phyloP scores from a whole-genome alignment of 1,284 basidiomycete genomes.

The Gymnopus androsaceus region DNA sequence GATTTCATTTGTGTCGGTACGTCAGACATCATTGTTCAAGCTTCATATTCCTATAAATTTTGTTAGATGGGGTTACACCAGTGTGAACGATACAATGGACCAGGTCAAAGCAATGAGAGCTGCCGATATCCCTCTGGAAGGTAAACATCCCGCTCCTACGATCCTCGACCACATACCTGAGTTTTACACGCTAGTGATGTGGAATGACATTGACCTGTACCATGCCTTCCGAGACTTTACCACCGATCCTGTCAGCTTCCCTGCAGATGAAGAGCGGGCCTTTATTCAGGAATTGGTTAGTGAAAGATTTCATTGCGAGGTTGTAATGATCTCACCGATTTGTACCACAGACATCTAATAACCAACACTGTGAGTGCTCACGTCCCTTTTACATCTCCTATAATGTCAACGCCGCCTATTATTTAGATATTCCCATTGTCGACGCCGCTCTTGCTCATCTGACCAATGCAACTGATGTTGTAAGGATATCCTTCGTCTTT shows the following conservation, averaged over 20 bases:
- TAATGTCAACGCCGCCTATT: no score
- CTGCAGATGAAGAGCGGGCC: slow-evolving; percentile 54
- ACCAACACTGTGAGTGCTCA: slow-evolving; percentile 40
- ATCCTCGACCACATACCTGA: slow-evolving; percentile 12
- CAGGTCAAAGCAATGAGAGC: slow-evolving; percentile 62
- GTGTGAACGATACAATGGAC: slow-evolving; percentile 47
- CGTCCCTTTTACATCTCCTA: no score
- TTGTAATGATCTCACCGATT: neutral
- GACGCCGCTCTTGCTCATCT: slow-evolving; percentile 25
- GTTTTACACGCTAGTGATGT: slow-evolving; percentile 50
- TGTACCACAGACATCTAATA: slow-evolving; percentile 28
- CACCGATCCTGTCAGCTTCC: slow-evolving; percentile 64
- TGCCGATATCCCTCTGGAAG: slow-evolving; percentile 67
- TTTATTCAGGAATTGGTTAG: slow-evolving; percentile 65
- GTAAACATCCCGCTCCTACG: slow-evolving; percentile 30
- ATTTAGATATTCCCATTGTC: slow-evolving; percentile 23
- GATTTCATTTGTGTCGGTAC: slow-evolving; percentile 70
- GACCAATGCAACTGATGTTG: slow-evolving; percentile 23
- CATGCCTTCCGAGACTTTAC: slow-evolving; percentile 71
- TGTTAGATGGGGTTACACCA: slow-evolving; percentile 56
- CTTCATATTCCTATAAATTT: slow-evolving; percentile 16
- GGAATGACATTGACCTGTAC: slow-evolving; percentile 79
- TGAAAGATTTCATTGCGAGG: slow-evolving; percentile 10
- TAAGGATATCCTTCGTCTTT: neutral
- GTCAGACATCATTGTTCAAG: slow-evolving; percentile 3